These are phyloP conservation scores for Tetracladium maxilliforme DNA, from an alignment of 2,329 filamentous ascomycete genomes.

Conservation along the genomic window DNA sequence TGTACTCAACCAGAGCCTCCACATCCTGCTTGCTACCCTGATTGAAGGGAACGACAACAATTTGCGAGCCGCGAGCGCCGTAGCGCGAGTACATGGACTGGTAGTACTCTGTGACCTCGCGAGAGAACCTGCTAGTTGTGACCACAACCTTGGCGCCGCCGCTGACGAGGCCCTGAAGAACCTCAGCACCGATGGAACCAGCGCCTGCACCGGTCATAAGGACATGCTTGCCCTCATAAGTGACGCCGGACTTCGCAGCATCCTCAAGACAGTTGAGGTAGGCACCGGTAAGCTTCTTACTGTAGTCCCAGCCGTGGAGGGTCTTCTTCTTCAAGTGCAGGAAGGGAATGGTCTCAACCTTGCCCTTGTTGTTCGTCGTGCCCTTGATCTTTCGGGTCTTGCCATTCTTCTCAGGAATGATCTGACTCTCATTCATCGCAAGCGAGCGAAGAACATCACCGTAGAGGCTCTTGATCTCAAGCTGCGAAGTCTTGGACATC, in stretches of 20 bases:
- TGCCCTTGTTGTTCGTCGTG: slow-evolving; percentile 55
- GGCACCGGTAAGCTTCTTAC: slow-evolving; percentile 89
- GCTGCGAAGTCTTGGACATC: slow-evolving; percentile 86
- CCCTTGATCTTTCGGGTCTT: slow-evolving; percentile 31
- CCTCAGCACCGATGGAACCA: slow-evolving; percentile 93
- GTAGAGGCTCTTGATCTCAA: slow-evolving; percentile 93
- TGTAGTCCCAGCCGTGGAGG: slow-evolving; percentile 95
- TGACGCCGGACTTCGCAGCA: slow-evolving; percentile 75
- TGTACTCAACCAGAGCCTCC: slow-evolving; percentile 85
- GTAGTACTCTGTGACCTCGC: slow-evolving; percentile 97
- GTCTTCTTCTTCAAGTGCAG: slow-evolving; percentile 90
- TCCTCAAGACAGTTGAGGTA: slow-evolving; percentile 89
- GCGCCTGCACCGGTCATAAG: slow-evolving; percentile 98
- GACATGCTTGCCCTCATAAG: slow-evolving; percentile 87
- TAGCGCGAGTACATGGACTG: slow-evolving; percentile 96
- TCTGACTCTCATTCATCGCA: slow-evolving; percentile 96
- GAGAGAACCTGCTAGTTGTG: slow-evolving; percentile 91
- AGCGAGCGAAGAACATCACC: slow-evolving; percentile 87
- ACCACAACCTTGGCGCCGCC: slow-evolving; percentile 95
- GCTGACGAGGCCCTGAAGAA: slow-evolving; percentile 88
- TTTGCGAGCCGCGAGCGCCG: slow-evolving; percentile 84
- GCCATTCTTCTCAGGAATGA: slow-evolving; percentile 75
- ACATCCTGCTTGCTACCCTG: slow-evolving; percentile 98
- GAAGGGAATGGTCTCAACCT: slow-evolving; percentile 96
- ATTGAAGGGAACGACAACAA: slow-evolving; percentile 98